phyloP scores from a whole-genome alignment of 1,284 basidiomycete genomes.

The Cryptococcus sp. region DNA sequence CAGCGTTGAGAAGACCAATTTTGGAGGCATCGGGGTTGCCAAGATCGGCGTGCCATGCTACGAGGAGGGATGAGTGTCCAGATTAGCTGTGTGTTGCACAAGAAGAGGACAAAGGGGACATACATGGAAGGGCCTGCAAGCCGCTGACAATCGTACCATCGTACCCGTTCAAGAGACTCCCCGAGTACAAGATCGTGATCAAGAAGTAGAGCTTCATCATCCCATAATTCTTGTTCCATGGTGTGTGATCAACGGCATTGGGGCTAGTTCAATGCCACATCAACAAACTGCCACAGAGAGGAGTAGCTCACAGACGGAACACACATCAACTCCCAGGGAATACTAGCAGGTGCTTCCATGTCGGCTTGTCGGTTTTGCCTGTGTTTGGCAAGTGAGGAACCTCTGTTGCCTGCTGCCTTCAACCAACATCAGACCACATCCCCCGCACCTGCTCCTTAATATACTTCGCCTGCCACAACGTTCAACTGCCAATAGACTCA shows the following conservation, averaged over 20 bases:
- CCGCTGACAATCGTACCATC: constrained; percentile 14
- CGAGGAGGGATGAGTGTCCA: background rate
- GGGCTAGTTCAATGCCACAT: background rate
- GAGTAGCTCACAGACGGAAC: too few species aligned
- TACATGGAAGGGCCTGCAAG: constrained; percentile 8
- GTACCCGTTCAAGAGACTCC: constrained; percentile 13
- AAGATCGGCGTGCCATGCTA: constrained; percentile 9
- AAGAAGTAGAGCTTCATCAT: background rate
- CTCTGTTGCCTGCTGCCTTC: too few species aligned
- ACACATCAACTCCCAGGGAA: too few species aligned
- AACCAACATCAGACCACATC: too few species aligned
- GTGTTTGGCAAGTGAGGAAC: too few species aligned
- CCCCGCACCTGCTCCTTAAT: too few species aligned
- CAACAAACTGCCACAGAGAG: too few species aligned
- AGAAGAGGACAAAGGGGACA: background rate
- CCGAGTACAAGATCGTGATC: constrained; percentile 10
- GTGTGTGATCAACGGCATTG: constrained; percentile 2
- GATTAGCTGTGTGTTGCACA: too few species aligned
- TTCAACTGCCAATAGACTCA: too few species aligned
- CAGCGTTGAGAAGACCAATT: constrained; percentile 11
- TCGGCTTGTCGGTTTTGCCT: too few species aligned
- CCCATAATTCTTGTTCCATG: constrained; percentile 3
- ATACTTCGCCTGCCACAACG: too few species aligned
- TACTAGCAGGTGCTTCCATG: too few species aligned
- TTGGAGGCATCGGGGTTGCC: constrained; percentile 6